These are phyloP conservation scores for Panicum miliaceum DNA, from an alignment of 176 grass and related monocot genomes.

Conservation along the genomic window DNA sequence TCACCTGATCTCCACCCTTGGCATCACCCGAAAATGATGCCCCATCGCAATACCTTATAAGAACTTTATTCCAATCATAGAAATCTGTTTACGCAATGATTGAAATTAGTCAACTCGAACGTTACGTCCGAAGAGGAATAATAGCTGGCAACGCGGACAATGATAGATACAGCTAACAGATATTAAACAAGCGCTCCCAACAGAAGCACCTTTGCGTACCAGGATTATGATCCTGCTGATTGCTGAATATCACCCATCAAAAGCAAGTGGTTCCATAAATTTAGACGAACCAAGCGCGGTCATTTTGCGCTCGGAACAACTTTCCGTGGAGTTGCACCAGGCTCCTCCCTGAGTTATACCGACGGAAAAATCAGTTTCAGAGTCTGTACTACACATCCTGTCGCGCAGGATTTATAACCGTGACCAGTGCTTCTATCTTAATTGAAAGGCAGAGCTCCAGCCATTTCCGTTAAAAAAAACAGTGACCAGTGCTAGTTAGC, in stretches of 20 bases:
- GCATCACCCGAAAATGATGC: constrained; percentile 72
- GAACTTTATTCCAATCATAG: constrained; percentile 85
- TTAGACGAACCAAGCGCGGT: constrained; percentile 53
- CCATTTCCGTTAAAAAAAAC: not conserved
- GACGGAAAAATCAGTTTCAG: not conserved
- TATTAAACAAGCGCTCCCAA: no score
- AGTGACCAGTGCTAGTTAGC: no score
- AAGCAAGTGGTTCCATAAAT: constrained; percentile 48
- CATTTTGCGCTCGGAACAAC: constrained; percentile 47
- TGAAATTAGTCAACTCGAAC: no score
- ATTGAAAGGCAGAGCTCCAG: no score
- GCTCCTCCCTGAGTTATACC: constrained; percentile 61
- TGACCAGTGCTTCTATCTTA: no score
- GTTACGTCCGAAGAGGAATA: no score
- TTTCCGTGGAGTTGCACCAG: constrained; percentile 56
- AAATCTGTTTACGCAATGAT: constrained; percentile 49
- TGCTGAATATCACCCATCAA: constrained; percentile 74
- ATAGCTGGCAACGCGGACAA: no score
- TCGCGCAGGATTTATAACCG: no score
- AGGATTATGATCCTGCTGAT: constrained; percentile 52
- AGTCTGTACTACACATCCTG: no score
- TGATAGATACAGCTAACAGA: no score
- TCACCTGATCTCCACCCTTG: constrained; percentile 51
- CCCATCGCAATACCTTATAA: constrained; percentile 75
- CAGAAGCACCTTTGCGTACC: constrained; percentile 9